Percentiles rank a stretch among this genome's conserved stretches.
phyloP scores from a whole-genome alignment of 116 monocot genomes.

The Cymodocea nodosa region DNA sequence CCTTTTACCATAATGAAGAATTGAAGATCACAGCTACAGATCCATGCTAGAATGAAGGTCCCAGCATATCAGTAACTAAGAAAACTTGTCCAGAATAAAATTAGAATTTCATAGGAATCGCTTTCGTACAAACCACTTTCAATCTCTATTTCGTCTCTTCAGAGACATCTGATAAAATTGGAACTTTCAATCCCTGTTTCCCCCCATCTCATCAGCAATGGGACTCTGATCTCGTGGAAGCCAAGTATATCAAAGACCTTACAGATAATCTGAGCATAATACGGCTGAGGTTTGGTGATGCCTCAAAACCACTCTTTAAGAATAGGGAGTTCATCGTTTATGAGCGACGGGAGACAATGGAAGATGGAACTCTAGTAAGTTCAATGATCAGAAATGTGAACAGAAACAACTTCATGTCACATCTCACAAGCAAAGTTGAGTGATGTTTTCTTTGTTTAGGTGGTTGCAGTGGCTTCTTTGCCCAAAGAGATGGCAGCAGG shows the following conservation, averaged over 20 bases:
- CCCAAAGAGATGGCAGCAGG: slow-evolving; percentile 86
- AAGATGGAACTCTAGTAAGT: slow-evolving; percentile 77
- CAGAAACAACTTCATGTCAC: too few species aligned
- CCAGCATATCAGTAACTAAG: too few species aligned
- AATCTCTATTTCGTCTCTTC: not conserved
- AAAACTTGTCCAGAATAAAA: too few species aligned
- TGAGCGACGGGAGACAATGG: slow-evolving; percentile 68
- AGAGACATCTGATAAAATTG: too few species aligned
- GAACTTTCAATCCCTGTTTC: not conserved
- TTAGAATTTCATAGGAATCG: too few species aligned
- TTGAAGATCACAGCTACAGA: too few species aligned
- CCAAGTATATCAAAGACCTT: slow-evolving; percentile 62
- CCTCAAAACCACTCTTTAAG: slow-evolving; percentile 61
- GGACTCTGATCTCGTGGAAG: slow-evolving; percentile 72
- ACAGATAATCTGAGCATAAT: slow-evolving; percentile 64
- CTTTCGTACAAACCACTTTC: too few species aligned
- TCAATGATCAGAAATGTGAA: too few species aligned
- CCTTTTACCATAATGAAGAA: too few species aligned
- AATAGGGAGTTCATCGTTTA: slow-evolving; percentile 85
- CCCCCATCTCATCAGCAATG: slow-evolving; percentile 45
- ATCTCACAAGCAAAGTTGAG: too few species aligned
- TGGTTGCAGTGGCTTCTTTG: slow-evolving; percentile 80
- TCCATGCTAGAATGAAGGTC: too few species aligned
- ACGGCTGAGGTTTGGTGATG: slow-evolving; percentile 53
- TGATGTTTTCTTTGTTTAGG: slow-evolving; percentile 18